These are phyloP conservation scores for Dactylonectria macrodidyma DNA, from an alignment of 2,329 filamentous ascomycete genomes.

Conservation along the genomic window DNA sequence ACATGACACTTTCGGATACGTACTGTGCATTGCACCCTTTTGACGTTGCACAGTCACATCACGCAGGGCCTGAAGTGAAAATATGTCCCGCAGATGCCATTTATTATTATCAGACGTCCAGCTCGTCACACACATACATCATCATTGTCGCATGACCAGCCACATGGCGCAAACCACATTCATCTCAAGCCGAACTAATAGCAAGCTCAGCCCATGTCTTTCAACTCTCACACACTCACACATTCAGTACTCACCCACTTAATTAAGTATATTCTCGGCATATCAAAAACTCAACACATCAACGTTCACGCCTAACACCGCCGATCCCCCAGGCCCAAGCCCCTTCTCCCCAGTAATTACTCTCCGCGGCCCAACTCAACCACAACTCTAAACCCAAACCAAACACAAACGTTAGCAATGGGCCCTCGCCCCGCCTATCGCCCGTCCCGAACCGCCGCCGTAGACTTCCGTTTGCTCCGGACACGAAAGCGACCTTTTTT, in stretches of 20 bases:
- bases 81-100: not conserved
- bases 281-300: not conserved
- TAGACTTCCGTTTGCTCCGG: slow-evolving; percentile 18
- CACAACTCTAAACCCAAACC: not conserved
- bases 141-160: not conserved
- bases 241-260: not conserved
- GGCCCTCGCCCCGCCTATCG: not conserved
- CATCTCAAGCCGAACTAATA: not conserved
- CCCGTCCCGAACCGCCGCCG: not conserved
- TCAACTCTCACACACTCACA: not conserved
- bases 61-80: not conserved
- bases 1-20: not conserved
- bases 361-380: not conserved
- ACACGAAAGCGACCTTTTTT: slow-evolving; percentile 1
- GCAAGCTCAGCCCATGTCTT: not conserved
- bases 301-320: slow-evolving; percentile 1
- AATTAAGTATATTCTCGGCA: too few species aligned
- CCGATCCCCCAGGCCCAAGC: slow-evolving; percentile 10
- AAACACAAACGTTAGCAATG: slow-evolving; percentile 23
- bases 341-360: not conserved
- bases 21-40: not conserved
- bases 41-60: not conserved
- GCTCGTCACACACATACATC: slow-evolving; percentile 10
- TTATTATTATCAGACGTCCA: not conserved
- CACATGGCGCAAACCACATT: slow-evolving; percentile 1